Base-by-base conservation (phyloP, 352 stramenopile species). In the Phytophthora parvispora region DNA sequence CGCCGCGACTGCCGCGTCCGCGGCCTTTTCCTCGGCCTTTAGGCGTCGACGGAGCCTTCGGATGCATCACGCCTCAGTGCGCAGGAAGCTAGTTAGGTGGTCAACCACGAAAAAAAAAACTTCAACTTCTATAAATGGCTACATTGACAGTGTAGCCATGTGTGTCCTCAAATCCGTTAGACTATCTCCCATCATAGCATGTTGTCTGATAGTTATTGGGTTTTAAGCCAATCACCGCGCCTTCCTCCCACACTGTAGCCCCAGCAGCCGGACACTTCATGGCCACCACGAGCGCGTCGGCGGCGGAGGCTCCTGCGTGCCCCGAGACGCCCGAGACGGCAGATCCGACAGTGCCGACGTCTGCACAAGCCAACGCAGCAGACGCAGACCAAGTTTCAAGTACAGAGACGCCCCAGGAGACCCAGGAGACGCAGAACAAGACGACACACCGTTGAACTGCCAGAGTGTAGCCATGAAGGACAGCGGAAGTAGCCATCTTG, bases 61-160 rank as follows among this genome's bases (percentile, higher is more conserved):
- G 34, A 18, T 22, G 34, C 67, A 74, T 69, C 9, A 20, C 9
- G 8, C 42, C n/a, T n/a, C n/a, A n/a, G n/a, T n/a, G n/a, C n/a
- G n/a, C n/a, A n/a, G n/a, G n/a, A n/a, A n/a, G n/a, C n/a, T n/a
- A n/a, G n/a, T n/a, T n/a, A n/a, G n/a, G n/a, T n/a, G n/a, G n/a
- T n/a, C n/a, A n/a, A n/a, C n/a, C n/a, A n/a, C n/a, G 42, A 49
- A 49, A 27, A 15, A 54, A 28, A 40, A 28, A 64, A 55, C 32
- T 56, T 36, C 50, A 68, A 40, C 22, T 24, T 61, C 57, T 67
- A 68, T 63, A 63, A 58, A 68, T 63, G 48, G 47, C 45, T 58
- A 51, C 51, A 47, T 7, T 59, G 13, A 25, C 20, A 49, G 9
- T 60, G 45, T 34, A 52, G 42, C 42, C 42, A 49, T 49, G 42